phyloP scores from a whole-genome alignment of 23 red algal species.

The Agarophyton chilense region DNA sequence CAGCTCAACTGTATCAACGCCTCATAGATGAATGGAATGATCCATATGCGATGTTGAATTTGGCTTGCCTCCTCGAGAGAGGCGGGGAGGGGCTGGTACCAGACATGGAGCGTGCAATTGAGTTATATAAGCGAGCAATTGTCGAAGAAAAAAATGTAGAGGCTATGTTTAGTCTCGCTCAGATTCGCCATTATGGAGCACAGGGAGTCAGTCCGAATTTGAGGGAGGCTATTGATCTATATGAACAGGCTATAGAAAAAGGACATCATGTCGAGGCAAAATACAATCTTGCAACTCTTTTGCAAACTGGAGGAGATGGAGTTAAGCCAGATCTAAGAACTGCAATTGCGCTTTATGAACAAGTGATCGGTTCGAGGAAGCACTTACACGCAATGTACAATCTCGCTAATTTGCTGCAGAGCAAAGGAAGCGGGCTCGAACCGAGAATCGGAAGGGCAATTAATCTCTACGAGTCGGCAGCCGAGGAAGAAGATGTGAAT shows the following conservation, averaged over 20 bases:
- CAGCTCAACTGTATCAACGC: conserved; percentile 6
- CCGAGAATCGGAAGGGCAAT: background rate
- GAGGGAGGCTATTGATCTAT: background rate
- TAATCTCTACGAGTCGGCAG: conserved; percentile 17
- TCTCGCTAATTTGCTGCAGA: conserved; percentile 31
- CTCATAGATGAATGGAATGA: conserved; percentile 16
- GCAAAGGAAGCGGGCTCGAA: background rate
- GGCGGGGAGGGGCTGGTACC: background rate
- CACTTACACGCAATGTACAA: conserved; percentile 31
- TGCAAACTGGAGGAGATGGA: conserved; percentile 33
- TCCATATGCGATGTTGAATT: conserved; percentile 13
- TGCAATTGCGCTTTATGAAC: conserved; percentile 25
- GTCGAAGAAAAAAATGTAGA: background rate
- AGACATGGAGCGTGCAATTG: background rate
- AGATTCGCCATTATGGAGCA: conserved; percentile 6
- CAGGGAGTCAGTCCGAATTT: background rate
- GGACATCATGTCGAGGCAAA: conserved; percentile 11
- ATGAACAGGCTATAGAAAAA: background rate
- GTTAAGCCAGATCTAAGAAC: background rate
- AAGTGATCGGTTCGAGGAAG: background rate
- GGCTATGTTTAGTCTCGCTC: conserved; percentile 36
- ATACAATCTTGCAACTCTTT: conserved; percentile 1
- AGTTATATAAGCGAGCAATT: conserved; percentile 32
- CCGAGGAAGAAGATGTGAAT: conserved; percentile 22
- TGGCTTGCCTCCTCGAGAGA: conserved; percentile 13